Conservation (phyloP, 495 filamentous ascomycete species). For the Beverwykella pulmonaria region DNA sequence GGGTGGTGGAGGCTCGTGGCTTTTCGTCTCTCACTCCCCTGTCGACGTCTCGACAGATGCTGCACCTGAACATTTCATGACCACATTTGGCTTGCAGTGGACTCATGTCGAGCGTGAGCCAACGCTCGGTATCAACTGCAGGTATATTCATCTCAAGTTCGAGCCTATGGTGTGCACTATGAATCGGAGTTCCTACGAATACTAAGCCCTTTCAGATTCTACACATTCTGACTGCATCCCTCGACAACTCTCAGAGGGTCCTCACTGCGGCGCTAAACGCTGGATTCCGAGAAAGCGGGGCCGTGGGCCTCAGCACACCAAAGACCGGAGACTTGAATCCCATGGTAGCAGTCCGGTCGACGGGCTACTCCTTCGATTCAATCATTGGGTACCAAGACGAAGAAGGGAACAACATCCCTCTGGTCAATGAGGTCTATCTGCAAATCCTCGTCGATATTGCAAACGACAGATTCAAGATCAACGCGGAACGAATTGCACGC, state of each 20-base stretch:
- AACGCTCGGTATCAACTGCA: conserved; percentile 26
- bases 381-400: conserved; percentile 64
- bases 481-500: conserved; percentile 67
- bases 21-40: conserved; percentile 84
- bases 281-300: conserved; percentile 90
- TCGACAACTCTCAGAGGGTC: conserved; percentile 69
- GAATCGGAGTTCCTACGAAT: background rate
- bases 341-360: conserved; percentile 81
- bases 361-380: conserved; percentile 76
- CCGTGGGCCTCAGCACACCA: conserved; percentile 55
- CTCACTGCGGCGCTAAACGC: conserved; percentile 73
- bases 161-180: conserved; percentile 78
- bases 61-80: conserved; percentile 1
- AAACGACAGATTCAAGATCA: conserved; percentile 76
- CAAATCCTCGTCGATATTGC: conserved; percentile 65
- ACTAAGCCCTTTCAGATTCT: conserved; percentile 65
- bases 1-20: conserved; percentile 71
- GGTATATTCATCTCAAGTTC: conserved; percentile 83
- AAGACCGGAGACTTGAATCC: conserved; percentile 47
- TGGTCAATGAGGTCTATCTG: conserved; percentile 60
- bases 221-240: conserved; percentile 76
- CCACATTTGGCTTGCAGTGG: conserved; percentile 16
- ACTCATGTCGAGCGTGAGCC: background rate
- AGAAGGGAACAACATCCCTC: conserved; percentile 39
- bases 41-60: conserved; percentile 47